Percentiles rank a stretch among this genome's conserved stretches.
Conservation (phyloP, 139 green algal species). For the Chlorella sp. region DNA sequence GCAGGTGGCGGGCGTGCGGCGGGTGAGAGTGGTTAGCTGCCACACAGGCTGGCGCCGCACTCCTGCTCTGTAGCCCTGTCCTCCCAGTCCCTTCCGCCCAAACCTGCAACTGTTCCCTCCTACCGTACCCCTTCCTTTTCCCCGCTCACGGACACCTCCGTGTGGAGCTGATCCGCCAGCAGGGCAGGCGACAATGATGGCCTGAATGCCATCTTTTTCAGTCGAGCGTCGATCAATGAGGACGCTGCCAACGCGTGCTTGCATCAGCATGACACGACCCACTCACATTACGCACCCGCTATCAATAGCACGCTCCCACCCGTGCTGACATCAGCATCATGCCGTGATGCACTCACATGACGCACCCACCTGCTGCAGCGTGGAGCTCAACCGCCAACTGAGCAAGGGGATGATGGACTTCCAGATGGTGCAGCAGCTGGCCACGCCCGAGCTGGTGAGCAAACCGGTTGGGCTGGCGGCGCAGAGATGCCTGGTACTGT, state of each 20-base stretch:
- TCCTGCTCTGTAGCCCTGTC: too few species aligned
- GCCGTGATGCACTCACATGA: too few species aligned
- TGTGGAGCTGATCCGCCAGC: too few species aligned
- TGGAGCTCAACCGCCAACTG: conserved; percentile 42
- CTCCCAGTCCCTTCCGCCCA: not conserved
- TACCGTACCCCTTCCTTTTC: too few species aligned
- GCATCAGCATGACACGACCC: conserved; percentile 3
- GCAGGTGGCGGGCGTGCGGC: not conserved
- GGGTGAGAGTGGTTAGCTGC: not conserved
- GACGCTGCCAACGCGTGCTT: not conserved
- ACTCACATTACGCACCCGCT: too few species aligned
- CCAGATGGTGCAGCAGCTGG: conserved; percentile 59
- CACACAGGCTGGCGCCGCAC: too few species aligned
- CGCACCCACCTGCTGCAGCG: conserved; percentile 22
- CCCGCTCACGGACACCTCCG: not conserved
- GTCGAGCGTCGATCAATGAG: too few species aligned
- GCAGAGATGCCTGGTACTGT: not conserved
- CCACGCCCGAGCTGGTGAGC: conserved; percentile 45
- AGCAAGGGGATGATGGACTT: conserved; percentile 46
- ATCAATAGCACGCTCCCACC: too few species aligned
- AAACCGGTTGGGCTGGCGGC: too few species aligned
- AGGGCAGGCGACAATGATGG: too few species aligned
- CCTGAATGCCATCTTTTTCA: too few species aligned
- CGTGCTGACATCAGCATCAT: too few species aligned
- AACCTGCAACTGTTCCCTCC: not conserved